Conservation (phyloP, 2,329 filamentous ascomycete genomes). For the Blastomyces gilchristii region DNA sequence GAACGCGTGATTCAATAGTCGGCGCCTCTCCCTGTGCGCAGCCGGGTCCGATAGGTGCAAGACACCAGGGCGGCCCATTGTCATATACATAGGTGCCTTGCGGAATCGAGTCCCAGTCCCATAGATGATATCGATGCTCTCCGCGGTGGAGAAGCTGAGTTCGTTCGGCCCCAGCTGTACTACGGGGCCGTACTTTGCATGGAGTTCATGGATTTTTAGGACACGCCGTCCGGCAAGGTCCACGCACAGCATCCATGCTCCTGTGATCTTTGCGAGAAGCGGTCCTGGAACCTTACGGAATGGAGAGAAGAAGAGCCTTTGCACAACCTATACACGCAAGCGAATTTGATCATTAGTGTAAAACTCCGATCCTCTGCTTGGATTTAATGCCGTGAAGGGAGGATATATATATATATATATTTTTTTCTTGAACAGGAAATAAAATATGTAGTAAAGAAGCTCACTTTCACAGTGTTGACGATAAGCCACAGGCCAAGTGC, state of each 20-base stretch:
- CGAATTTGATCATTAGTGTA: background rate
- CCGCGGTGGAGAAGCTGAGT: slow-evolving; percentile 8
- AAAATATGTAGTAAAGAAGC: background rate
- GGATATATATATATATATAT: too few relatives aligned
- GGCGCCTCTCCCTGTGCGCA: slow-evolving; percentile 3
- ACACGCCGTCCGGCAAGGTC: background rate
- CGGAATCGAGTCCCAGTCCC: slow-evolving; percentile 8
- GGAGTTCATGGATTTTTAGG: slow-evolving; percentile 5
- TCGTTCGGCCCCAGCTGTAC: slow-evolving; percentile 12
- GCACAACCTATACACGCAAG: background rate
- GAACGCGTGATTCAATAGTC: slow-evolving; percentile 7
- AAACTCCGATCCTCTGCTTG: background rate
- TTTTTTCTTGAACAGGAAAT: background rate
- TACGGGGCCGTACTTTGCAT: slow-evolving; percentile 8
- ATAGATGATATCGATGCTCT: slow-evolving; percentile 9
- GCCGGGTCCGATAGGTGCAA: slow-evolving; percentile 2
- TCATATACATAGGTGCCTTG: slow-evolving; percentile 7
- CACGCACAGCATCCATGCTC: slow-evolving; percentile 5
- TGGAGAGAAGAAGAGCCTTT: slow-evolving; percentile 6
- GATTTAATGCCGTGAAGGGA: background rate
- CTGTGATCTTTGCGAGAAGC: slow-evolving; percentile 6
- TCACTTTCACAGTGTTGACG: background rate
- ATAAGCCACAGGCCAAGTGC: background rate
- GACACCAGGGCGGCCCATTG: background rate
- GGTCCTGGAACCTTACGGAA: slow-evolving; percentile 3